A percentile compares a stretch with the other conserved stretches of the same genome.
Evolutionary conservation across 2,329 filamentous ascomycete species (phyloP).

Genomic region (Aureobasidium sp.): DNA sequence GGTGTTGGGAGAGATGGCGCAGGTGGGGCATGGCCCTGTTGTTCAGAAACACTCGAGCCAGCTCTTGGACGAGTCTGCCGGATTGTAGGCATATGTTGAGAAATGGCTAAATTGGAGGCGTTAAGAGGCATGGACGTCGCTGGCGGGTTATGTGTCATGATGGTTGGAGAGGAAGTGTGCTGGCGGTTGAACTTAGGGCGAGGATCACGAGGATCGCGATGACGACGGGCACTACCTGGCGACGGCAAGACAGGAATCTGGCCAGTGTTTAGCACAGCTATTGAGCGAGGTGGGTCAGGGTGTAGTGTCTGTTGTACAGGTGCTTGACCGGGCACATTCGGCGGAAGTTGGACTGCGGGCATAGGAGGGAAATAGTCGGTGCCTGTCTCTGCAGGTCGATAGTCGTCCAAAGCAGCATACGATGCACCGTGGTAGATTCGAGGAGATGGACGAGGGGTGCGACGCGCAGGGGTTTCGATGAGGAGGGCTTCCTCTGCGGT

Average conservation of each 20-base stretch:
- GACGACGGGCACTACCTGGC: constrained; percentile 57
- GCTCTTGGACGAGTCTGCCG: constrained; percentile 29
- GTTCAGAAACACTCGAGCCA: constrained; percentile 38
- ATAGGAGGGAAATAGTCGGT: constrained; percentile 80
- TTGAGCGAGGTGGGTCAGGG: constrained; percentile 54
- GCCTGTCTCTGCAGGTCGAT: constrained; percentile 59
- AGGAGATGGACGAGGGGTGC: constrained; percentile 76
- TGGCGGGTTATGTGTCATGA: constrained; percentile 43
- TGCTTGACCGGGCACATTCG: constrained; percentile 31
- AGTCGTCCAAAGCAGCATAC: constrained; percentile 55
- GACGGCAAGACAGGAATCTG: constrained; percentile 76
- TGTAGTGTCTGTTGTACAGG: constrained; percentile 32
- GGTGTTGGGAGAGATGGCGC: constrained; percentile 52
- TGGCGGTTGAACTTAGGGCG: constrained; percentile 60
- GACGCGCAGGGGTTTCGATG: constrained; percentile 73
- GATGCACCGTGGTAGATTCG: constrained; percentile 46
- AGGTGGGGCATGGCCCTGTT: constrained; percentile 35
- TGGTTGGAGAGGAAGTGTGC: constrained; percentile 75
- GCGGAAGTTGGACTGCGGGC: constrained; percentile 39
- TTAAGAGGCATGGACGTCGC: constrained; percentile 21
- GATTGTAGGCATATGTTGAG: constrained; percentile 29
- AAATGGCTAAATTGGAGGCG: constrained; percentile 33
- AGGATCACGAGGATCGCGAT: constrained; percentile 24
- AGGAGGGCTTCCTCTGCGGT: constrained; percentile 80
- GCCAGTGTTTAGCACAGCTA: constrained; percentile 73